Evolutionary conservation across 805 yeast genomes (phyloP).

Genomic region (Teunomyces barrocoloradensis): DNA sequence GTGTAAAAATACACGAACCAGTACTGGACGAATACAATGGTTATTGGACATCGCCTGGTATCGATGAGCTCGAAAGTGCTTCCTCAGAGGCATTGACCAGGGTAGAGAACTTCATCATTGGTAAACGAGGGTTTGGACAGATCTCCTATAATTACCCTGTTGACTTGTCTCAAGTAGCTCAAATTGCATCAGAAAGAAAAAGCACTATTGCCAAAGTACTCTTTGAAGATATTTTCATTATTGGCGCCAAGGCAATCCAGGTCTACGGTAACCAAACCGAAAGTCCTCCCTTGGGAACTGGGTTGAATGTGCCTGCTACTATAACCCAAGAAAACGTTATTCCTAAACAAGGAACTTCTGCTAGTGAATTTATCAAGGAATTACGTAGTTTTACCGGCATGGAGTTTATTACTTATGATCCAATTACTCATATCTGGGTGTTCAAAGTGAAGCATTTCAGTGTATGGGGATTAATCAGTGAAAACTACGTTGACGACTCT

Average conservation of each 20-base stretch:
- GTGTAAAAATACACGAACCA: slow-evolving; percentile 3
- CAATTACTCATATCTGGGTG: slow-evolving; percentile 70
- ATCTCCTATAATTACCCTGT: slow-evolving; percentile 65
- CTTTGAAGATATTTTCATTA: slow-evolving; percentile 33
- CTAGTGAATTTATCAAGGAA: slow-evolving; percentile 46
- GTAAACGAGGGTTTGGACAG: slow-evolving; percentile 66
- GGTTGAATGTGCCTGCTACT: slow-evolving; percentile 75
- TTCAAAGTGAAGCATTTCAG: slow-evolving; percentile 89
- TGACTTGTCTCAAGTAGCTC: slow-evolving; percentile 56
- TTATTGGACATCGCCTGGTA: slow-evolving; percentile 73
- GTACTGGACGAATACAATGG: slow-evolving; percentile 26
- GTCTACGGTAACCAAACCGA: slow-evolving; percentile 46
- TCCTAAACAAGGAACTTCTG: slow-evolving; percentile 47
- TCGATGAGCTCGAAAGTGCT: slow-evolving; percentile 45
- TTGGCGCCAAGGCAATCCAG: slow-evolving; percentile 51
- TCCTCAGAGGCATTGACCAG: slow-evolving; percentile 48
- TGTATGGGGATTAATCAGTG: slow-evolving; percentile 86
- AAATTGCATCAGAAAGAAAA: slow-evolving; percentile 31
- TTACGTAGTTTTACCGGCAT: slow-evolving; percentile 61
- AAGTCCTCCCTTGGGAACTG: slow-evolving; percentile 59
- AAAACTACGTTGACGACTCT: slow-evolving; percentile 38
- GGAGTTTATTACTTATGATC: slow-evolving; percentile 78
- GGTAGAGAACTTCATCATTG: slow-evolving; percentile 64
- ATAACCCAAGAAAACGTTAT: slow-evolving; percentile 58
- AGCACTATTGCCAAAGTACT: slow-evolving; percentile 41